Conservation (phyloP, 139 green algal genomes). For the Picochlorum sp. region DNA sequence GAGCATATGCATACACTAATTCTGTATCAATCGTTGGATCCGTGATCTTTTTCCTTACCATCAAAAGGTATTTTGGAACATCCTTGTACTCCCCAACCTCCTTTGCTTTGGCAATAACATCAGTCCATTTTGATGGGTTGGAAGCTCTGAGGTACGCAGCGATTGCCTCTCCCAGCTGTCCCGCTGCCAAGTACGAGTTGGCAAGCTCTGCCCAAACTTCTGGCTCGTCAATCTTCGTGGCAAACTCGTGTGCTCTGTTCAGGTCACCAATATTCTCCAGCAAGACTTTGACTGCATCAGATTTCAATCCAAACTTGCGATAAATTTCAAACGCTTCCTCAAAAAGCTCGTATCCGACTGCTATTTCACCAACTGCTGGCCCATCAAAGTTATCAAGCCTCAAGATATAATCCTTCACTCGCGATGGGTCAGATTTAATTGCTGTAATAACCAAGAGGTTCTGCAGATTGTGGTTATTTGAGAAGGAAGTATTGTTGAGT, state of each 20-base stretch:
- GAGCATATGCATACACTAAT: slow-evolving; percentile 92
- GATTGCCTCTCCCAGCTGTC: slow-evolving; percentile 66
- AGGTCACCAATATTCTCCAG: slow-evolving; percentile 85
- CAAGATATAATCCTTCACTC: slow-evolving; percentile 95
- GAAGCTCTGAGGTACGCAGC: slow-evolving; percentile 76
- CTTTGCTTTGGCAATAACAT: slow-evolving; percentile 57
- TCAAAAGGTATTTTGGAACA: slow-evolving; percentile 94
- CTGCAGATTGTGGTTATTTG: slow-evolving; percentile 98
- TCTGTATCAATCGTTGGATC: slow-evolving; percentile 91
- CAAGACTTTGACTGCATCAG: slow-evolving; percentile 77
- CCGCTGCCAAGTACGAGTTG: slow-evolving; percentile 77
- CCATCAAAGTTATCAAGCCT: slow-evolving; percentile 98
- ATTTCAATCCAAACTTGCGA: slow-evolving; percentile 90
- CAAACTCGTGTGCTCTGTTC: slow-evolving; percentile 78
- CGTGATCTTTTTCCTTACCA: slow-evolving; percentile 92
- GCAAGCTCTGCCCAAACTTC: slow-evolving; percentile 88
- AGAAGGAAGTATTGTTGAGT: slow-evolving; percentile 94
- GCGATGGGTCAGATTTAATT: slow-evolving; percentile 76
- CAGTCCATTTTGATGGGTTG: slow-evolving; percentile 59
- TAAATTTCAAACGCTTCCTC: slow-evolving; percentile 99
- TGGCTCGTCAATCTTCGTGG: slow-evolving; percentile 69
- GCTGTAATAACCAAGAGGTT: slow-evolving; percentile 97
- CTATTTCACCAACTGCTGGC: slow-evolving; percentile 82
- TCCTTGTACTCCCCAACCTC: slow-evolving; percentile 64
- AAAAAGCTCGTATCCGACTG: slow-evolving; percentile 69